A percentile compares a stretch with the other conserved stretches of the same genome.
Conservation (phyloP, 2,329 filamentous ascomycete genomes). For the Fusarium sp. region DNA sequence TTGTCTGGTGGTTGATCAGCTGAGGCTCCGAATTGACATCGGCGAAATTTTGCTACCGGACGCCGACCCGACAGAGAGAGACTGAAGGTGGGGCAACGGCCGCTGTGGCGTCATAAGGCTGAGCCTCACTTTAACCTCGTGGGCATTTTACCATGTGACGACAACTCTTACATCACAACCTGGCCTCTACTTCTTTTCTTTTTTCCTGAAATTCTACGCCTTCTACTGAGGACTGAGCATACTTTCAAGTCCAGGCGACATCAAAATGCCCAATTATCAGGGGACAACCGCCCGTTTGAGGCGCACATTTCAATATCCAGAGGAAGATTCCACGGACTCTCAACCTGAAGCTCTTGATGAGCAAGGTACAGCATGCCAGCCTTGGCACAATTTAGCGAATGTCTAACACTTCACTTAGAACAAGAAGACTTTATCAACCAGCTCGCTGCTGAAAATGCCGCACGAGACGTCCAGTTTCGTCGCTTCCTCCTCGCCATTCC, state of each 20-base stretch:
- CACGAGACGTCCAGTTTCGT: constrained; percentile 68
- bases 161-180: constrained; percentile 14
- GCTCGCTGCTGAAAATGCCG: constrained; percentile 66
- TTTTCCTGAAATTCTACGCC: background rate
- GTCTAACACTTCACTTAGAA: constrained; percentile 54
- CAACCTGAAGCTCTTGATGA: constrained; percentile 76
- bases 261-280: constrained; percentile 40
- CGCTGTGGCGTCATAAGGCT: constrained; percentile 46
- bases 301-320: constrained; percentile 81
- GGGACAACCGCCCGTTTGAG: constrained; percentile 70
- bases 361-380: constrained; percentile 64
- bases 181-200: background rate
- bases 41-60: constrained; percentile 45
- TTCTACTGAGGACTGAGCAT: background rate
- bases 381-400: background rate
- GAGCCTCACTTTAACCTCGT: constrained; percentile 33
- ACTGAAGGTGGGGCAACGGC: constrained; percentile 18
- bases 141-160: constrained; percentile 36
- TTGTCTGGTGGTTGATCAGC: constrained; percentile 27
- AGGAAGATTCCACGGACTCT: constrained; percentile 61
- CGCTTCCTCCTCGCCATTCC: constrained; percentile 71
- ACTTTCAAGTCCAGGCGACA: background rate
- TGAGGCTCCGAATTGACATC: constrained; percentile 35
- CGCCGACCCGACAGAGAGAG: constrained; percentile 29
- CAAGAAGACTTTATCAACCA: constrained; percentile 71